Base-by-base conservation (phyloP, 83 land plant species). In the Picea abies region DNA sequence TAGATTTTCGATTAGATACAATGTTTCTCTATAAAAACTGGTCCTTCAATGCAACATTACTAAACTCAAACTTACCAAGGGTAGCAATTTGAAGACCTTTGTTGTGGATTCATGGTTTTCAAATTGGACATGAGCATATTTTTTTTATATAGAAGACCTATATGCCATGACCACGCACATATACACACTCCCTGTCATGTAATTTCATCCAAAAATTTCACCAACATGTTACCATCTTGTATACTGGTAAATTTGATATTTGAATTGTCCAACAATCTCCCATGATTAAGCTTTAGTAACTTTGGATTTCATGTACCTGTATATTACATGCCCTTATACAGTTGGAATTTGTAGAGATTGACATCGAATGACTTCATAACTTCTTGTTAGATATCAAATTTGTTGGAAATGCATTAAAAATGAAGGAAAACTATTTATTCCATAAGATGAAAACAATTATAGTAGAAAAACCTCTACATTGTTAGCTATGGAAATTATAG, bases 161-260 rank as follows among this genome's bases (percentile, higher is more conserved):
- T 29, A 63, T 66, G 76, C 26, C 72, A 83, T 83, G 70, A 85
- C 23, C 80, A 86, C 84, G 16, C 86, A 81, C 8, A 86, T 86
- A 65, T 47, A 83, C 19, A 93, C 87, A 16, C 89, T 84, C 87
- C 89, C n/a, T 72, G 44, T 23, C 94, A 91, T 1, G 87, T 87
- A 32, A 68, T n/a, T 11, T 3, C 29, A 79, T 91, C 91, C 75
- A 90, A 77, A 60, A 85, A 86, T 14, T 82, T 76, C 78, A 85
- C 82, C 22, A 91, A 81, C 47, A 56, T 84, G 9, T 73, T 67
- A 3, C 91, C 81, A 23, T 73, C 37, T 5, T 65, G 80, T 75
- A 62, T 17, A 69, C 76, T 26, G 88, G 90, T 65, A 93, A 87
- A 71, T 82, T 76, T 60, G 67, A 80, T 37, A 90, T 60, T n/a